A percentile compares a stretch with the other conserved stretches of the same genome.
Conservation (phyloP, 345 rosid genomes). For the Ricinus communis region DNA sequence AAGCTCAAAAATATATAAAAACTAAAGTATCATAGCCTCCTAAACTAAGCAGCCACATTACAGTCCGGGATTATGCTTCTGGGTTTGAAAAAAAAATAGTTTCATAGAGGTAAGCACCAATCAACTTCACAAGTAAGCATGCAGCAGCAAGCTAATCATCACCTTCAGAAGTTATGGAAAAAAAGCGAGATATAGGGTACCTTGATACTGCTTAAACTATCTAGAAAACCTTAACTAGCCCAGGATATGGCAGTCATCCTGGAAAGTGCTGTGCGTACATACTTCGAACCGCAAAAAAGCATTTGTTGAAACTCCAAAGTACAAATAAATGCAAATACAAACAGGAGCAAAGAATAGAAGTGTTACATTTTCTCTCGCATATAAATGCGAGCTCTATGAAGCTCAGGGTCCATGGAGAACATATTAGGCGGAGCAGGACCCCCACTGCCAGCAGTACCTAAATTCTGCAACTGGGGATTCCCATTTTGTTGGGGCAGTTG, state of each 20-base stretch:
- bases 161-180: neutral
- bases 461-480: conserved; percentile 60
- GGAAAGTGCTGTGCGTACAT: neutral
- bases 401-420: conserved; percentile 46
- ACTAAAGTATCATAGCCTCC: neutral
- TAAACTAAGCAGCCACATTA: too few relatives aligned
- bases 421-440: conserved; percentile 28
- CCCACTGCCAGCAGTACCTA: conserved; percentile 29
- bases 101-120: neutral
- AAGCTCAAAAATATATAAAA: neutral
- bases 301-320: neutral
- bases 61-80: too few relatives aligned
- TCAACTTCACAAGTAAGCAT: neutral
- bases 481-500: conserved; percentile 69
- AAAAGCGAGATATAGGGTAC: neutral
- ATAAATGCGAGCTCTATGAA: conserved; percentile 38
- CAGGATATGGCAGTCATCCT: neutral
- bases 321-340: neutral
- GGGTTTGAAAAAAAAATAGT: neutral
- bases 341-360: neutral
- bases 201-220: neutral
- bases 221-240: neutral
- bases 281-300: neutral
- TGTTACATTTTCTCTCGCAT: conserved; percentile 65
- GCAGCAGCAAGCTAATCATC: neutral